Evolutionary conservation across 371 early-diverging fungal species (phyloP), one percentile per base, ranked within the genome.

Genomic region (Lichtheimia corymbifera): DNA sequence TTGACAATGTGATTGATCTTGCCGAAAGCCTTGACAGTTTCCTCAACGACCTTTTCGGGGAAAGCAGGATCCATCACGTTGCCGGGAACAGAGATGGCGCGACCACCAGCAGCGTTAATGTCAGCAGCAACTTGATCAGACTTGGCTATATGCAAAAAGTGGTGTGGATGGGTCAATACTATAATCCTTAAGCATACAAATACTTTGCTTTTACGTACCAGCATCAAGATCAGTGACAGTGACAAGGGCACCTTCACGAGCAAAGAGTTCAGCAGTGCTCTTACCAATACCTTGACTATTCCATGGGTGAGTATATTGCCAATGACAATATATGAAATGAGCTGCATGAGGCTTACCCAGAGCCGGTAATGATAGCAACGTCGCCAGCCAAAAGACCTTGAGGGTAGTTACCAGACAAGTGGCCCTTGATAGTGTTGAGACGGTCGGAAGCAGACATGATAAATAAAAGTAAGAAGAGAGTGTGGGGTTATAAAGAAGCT

Each of bases 281-380:
- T 84, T 84, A 62, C 92, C 92, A 68, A 92, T 92, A 67, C 92
- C 92, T 70, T 86, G 87, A 60, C 90, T 90, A 69, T 28, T 47
- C 4, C 50, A 40, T 24, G 2, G 7, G n/a, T 55, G 52, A 55
- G 28, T 59, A 22, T 40, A 25, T 11, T 40, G 40, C 47, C n/a
- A 53, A 40, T 22, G 35, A 43, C 18, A 18, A 27, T 15, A 42
- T 40, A 57, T 12, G 35, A 6, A 42, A 18, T 13, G 18, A 7
- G 17, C 4, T 44, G 15, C 25, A 27, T 28, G 7, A 50, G 28
- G 9, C 24, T 65, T 80, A 89, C 91, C 88, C 90, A 62, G 90
- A 87, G 55, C 92, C 92, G 53, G 92, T 92, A 68, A 92, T 84
- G 49, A 92, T 79, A 58, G 91, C 92, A 22, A 92, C 92, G 72